Evolutionary conservation across 345 rosid genomes (phyloP).

Genomic region (Eucalyptus fibrosa): DNA sequence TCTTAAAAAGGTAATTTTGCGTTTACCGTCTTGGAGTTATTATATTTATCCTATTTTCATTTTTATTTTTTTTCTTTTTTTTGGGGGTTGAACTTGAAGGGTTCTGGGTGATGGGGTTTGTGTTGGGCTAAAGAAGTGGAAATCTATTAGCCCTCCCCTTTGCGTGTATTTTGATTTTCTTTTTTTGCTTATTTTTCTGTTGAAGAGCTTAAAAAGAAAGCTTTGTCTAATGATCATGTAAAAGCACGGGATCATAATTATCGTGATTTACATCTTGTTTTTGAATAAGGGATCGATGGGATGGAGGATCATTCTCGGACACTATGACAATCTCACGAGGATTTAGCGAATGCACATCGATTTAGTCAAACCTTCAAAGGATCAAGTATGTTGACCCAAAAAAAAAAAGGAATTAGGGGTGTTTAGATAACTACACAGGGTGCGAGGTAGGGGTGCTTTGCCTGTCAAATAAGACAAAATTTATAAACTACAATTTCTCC

Average conservation of each 20-base stretch:
- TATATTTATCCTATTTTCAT: background rate
- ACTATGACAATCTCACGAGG: background rate
- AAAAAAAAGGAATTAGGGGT: background rate
- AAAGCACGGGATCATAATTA: background rate
- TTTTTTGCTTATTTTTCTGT: background rate
- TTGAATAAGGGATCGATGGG: background rate
- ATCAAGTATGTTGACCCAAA: background rate
- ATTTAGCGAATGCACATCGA: background rate
- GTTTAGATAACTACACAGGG: background rate
- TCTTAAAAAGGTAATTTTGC: background rate
- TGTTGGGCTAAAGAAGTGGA: background rate
- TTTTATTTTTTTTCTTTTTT: background rate
- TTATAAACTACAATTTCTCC: background rate
- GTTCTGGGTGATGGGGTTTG: background rate
- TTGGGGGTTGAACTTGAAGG: background rate
- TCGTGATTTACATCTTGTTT: background rate
- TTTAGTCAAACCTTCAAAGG: background rate
- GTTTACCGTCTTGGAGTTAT: background rate
- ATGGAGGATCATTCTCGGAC: background rate
- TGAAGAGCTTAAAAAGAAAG: background rate
- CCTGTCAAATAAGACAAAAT: background rate
- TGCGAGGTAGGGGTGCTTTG: background rate
- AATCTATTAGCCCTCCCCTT: background rate
- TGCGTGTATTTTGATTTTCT: background rate
- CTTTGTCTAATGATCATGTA: background rate